These are phyloP conservation scores for Talaromyces liani DNA, from an alignment of 495 filamentous ascomycete species.

Conservation along the genomic window DNA sequence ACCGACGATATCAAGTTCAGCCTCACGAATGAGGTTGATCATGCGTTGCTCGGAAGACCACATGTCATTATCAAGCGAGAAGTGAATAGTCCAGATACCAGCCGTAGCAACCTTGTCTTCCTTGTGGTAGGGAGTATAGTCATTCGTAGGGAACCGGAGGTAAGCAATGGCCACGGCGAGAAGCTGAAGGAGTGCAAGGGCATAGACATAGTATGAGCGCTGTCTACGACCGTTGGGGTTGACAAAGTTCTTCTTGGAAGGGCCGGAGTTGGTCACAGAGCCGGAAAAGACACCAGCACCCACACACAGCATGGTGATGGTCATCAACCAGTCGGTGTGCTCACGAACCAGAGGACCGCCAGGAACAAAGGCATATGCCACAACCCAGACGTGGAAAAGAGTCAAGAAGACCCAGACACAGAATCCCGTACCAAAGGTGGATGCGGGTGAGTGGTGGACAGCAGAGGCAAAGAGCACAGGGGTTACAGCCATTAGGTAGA, in stretches of 20 bases:
- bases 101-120: conserved; percentile 81
- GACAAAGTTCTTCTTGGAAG: conserved; percentile 39
- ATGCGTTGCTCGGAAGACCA: conserved; percentile 94
- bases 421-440: conserved; percentile 81
- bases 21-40: conserved; percentile 82
- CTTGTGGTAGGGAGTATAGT: conserved; percentile 84
- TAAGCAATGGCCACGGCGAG: conserved; percentile 76
- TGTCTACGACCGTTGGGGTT: conserved; percentile 46
- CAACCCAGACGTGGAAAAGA: conserved; percentile 95
- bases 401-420: conserved; percentile 85
- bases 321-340: conserved; percentile 93
- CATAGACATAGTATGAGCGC: conserved; percentile 66
- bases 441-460: conserved; percentile 63
- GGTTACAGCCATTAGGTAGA: conserved; percentile 77
- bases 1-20: conserved; percentile 92
- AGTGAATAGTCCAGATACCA: conserved; percentile 99
- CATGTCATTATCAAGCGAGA: conserved; percentile 98
- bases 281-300: conserved; percentile 80
- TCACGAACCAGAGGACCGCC: conserved; percentile 90
- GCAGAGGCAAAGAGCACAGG: conserved; percentile 70
- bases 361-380: conserved; percentile 98
- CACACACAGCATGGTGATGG: conserved; percentile 72
- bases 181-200: conserved; percentile 66
- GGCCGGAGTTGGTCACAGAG: conserved; percentile 43
- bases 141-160: conserved; percentile 87